Conservation (phyloP, 805 yeast genomes). For the Yamadazyma akitaensis region DNA sequence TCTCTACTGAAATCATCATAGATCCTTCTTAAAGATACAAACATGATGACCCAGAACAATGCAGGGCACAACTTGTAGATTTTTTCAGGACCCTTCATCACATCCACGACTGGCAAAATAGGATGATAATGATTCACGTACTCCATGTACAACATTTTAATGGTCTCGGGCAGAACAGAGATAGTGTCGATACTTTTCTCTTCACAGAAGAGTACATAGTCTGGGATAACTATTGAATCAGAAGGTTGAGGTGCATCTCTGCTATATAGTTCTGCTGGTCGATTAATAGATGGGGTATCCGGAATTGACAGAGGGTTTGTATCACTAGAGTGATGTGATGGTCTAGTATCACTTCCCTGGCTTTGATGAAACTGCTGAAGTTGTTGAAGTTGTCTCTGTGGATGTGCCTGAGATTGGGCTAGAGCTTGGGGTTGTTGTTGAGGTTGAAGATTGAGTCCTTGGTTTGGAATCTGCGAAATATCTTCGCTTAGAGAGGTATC, state of each 20-base stretch:
- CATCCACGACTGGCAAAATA: conserved; percentile 82
- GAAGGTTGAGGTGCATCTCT: background rate
- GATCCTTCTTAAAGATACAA: conserved; percentile 73
- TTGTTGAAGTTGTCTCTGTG: background rate
- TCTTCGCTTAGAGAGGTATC: background rate
- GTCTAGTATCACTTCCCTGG: background rate
- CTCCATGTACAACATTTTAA: conserved; percentile 61
- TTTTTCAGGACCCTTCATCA: conserved; percentile 75
- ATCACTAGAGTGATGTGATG: conserved; percentile 6
- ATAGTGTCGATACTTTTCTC: conserved; percentile 74
- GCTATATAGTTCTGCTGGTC: conserved; percentile 7
- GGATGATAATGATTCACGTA: conserved; percentile 79
- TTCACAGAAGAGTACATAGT: conserved; percentile 42
- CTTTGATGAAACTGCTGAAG: conserved; percentile 1
- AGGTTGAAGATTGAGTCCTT: background rate
- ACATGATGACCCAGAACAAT: conserved; percentile 89
- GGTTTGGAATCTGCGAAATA: too few species aligned
- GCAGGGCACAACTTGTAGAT: conserved; percentile 80
- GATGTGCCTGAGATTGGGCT: background rate
- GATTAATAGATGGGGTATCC: conserved; percentile 26
- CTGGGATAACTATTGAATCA: background rate
- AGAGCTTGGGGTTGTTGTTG: background rate
- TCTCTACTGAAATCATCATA: conserved; percentile 30
- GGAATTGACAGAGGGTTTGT: conserved; percentile 24
- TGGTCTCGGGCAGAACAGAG: conserved; percentile 56